phyloP scores from a whole-genome alignment of 176 grass and related monocot species.

The Elymus sibiricus region DNA sequence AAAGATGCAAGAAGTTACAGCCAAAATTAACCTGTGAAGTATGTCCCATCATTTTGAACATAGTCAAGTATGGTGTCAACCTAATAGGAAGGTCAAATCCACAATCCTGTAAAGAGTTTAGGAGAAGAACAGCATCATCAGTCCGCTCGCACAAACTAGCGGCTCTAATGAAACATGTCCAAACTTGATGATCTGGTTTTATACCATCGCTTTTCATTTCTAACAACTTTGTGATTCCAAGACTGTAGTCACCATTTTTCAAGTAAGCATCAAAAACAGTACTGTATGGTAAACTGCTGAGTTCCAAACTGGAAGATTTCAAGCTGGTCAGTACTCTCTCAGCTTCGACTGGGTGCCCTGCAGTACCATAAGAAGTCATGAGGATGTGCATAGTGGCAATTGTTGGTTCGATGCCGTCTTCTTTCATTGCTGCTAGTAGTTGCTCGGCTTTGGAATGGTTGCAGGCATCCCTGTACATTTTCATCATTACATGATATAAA shows the following conservation, averaged over 20 bases:
- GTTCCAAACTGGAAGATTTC: slow-evolving; percentile 64
- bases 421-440: slow-evolving; percentile 76
- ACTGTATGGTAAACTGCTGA: slow-evolving; percentile 75
- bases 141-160: slow-evolving; percentile 81
- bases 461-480: slow-evolving; percentile 80
- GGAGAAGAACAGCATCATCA: slow-evolving; percentile 70
- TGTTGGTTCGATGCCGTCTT: slow-evolving; percentile 71
- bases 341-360: slow-evolving; percentile 69
- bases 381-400: slow-evolving; percentile 91
- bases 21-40: background rate
- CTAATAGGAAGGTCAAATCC: slow-evolving; percentile 92
- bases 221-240: slow-evolving; percentile 63
- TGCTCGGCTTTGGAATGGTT: slow-evolving; percentile 79
- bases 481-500: slow-evolving; percentile 92
- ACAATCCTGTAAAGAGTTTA: slow-evolving; percentile 61
- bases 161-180: slow-evolving; percentile 93
- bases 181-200: slow-evolving; percentile 87
- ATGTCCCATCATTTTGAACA: slow-evolving; percentile 12
- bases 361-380: slow-evolving; percentile 83
- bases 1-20: slow-evolving; percentile 34
- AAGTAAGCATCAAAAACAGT: slow-evolving; percentile 88
- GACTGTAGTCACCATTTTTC: slow-evolving; percentile 74
- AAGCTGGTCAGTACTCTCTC: slow-evolving; percentile 84
- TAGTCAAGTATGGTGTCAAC: slow-evolving; percentile 31
- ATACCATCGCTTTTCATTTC: slow-evolving; percentile 82